These are phyloP conservation scores for Tetraselmis striata DNA, from an alignment of 139 green algal genomes.

Conservation along the genomic window DNA sequence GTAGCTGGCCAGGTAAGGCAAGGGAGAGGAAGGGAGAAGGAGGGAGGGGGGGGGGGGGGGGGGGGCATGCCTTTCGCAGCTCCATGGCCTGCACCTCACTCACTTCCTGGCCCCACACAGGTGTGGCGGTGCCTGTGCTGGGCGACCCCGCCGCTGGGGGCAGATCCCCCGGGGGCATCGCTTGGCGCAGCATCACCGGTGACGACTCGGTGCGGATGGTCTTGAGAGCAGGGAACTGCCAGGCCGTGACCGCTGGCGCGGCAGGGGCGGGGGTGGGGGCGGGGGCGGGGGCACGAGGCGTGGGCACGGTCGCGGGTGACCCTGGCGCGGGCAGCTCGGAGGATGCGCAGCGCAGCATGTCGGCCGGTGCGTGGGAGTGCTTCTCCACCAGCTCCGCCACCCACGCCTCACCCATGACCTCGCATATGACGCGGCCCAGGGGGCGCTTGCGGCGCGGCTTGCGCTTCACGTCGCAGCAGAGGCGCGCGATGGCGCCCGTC, in stretches of 20 bases:
- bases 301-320: too few species aligned
- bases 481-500: not conserved
- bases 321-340: too few species aligned
- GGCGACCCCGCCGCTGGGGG: too few species aligned
- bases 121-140: too few species aligned
- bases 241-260: not conserved
- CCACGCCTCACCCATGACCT: not conserved
- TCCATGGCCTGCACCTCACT: not conserved
- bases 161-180: too few species aligned
- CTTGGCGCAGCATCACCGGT: too few species aligned
- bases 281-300: too few species aligned
- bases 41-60: too few species aligned
- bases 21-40: too few species aligned
- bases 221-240: not conserved
- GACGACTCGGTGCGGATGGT: not conserved
- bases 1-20: too few species aligned
- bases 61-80: not conserved
- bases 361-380: not conserved
- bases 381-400: not conserved
- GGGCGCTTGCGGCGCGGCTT: conserved; percentile 1
- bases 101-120: not conserved
- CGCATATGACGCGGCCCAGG: not conserved
- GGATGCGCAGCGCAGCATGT: too few species aligned
- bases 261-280: too few species aligned
- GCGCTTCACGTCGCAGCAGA: not conserved